phyloP scores from a whole-genome alignment of 2,329 filamentous ascomycete species.

The Pseudofabraea citricarpa region DNA sequence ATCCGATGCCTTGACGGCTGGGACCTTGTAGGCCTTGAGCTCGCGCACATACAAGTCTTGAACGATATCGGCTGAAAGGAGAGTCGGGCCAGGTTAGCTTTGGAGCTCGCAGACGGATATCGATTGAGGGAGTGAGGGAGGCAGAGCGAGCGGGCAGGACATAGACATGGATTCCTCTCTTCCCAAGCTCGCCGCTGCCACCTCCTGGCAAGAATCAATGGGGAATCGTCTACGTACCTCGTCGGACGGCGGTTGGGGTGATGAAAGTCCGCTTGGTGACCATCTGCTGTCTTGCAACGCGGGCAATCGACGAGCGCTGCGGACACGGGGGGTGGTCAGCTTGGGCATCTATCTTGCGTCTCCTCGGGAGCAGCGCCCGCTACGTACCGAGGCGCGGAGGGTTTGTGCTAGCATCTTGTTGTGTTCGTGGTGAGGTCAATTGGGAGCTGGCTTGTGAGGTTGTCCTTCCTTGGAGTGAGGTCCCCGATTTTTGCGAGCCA shows the following conservation, averaged over 20 bases:
- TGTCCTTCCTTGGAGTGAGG: slow-evolving; percentile 2
- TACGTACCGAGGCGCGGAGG: slow-evolving; percentile 29
- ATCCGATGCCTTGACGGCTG: slow-evolving; percentile 78
- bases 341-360: background rate
- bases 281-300: slow-evolving; percentile 26
- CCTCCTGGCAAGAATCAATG: too few relatives aligned
- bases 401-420: slow-evolving; percentile 30
- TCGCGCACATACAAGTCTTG: slow-evolving; percentile 97
- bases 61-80: slow-evolving; percentile 77
- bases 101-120: background rate
- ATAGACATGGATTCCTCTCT: too few relatives aligned
- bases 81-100: slow-evolving; percentile 5
- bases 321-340: slow-evolving; percentile 4
- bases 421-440: slow-evolving; percentile 23
- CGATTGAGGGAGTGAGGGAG: background rate
- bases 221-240: slow-evolving; percentile 20
- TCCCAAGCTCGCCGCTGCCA: too few relatives aligned
- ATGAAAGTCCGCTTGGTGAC: slow-evolving; percentile 28
- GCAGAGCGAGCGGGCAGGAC: background rate
- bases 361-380: slow-evolving; percentile 10
- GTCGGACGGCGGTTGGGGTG: slow-evolving; percentile 28
- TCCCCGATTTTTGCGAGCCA: too few relatives aligned
- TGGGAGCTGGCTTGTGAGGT: slow-evolving; percentile 16
- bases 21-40: slow-evolving; percentile 90
- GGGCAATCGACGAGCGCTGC: slow-evolving; percentile 30